phyloP scores from a whole-genome alignment of 2,329 filamentous ascomycete genomes.

The Microdochium nivale region DNA sequence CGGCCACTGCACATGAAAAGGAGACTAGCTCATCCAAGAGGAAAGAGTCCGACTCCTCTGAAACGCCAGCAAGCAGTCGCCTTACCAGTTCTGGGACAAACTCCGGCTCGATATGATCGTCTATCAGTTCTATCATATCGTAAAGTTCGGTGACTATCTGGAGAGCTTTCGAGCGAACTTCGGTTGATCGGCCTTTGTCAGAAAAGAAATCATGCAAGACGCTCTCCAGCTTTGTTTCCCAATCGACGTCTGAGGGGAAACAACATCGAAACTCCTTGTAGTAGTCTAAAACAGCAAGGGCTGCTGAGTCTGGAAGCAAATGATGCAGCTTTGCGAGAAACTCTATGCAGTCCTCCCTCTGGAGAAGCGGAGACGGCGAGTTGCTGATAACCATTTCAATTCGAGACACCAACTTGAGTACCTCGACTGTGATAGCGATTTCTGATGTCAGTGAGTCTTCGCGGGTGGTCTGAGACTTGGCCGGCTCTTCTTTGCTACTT shows the following conservation, averaged over 20 bases:
- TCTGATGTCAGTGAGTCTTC: conserved; percentile 26
- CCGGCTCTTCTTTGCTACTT: conserved; percentile 10
- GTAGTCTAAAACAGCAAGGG: conserved; percentile 55
- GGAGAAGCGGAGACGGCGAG: conserved; percentile 45
- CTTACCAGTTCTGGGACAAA: conserved; percentile 50
- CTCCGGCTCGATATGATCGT: conserved; percentile 49
- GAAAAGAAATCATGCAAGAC: conserved; percentile 57
- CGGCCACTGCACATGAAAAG: conserved; percentile 56
- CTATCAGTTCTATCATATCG: conserved; percentile 48
- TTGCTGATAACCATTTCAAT: conserved; percentile 40
- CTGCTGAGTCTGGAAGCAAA: conserved; percentile 56
- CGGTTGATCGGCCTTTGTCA: conserved; percentile 49
- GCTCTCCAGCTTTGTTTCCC: conserved; percentile 54
- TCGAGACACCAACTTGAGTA: conserved; percentile 34
- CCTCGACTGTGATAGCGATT: conserved; percentile 30
- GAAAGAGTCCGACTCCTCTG: conserved; percentile 52
- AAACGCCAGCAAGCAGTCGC: conserved; percentile 51
- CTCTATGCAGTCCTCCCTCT: conserved; percentile 56
- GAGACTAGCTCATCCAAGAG: conserved; percentile 58
- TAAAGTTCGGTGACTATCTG: conserved; percentile 51
- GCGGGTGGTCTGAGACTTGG: conserved; percentile 11
- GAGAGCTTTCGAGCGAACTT: conserved; percentile 55
- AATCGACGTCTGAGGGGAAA: conserved; percentile 60
- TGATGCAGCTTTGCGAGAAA: conserved; percentile 57
- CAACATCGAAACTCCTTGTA: conserved; percentile 62